Percentiles rank a stretch among this genome's conserved stretches.
Evolutionary conservation across 139 green algal genomes (phyloP).

Genomic region (Haematococcus lacustris): DNA sequence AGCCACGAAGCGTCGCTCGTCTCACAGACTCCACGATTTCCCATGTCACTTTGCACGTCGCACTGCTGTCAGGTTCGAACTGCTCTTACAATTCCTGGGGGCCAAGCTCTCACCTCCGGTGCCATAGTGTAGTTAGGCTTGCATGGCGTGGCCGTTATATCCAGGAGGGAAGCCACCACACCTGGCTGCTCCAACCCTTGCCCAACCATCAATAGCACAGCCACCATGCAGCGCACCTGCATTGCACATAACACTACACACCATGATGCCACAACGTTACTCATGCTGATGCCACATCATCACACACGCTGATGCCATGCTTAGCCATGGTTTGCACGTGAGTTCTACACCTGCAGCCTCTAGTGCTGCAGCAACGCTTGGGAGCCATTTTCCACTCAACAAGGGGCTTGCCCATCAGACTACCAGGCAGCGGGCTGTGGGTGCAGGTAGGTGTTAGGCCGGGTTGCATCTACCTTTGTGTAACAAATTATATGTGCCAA

Average conservation of each 20-base stretch:
- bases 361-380: too few relatives aligned
- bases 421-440: too few relatives aligned
- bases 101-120: slow-evolving; percentile 45
- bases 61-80: not conserved
- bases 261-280: not conserved
- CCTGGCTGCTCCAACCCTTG: slow-evolving; percentile 61
- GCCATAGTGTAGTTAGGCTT: slow-evolving; percentile 86
- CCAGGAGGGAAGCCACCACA: slow-evolving; percentile 67
- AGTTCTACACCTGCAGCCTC: too few relatives aligned
- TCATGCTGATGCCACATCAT: slow-evolving; percentile 75
- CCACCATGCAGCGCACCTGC: slow-evolving; percentile 89
- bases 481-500: too few relatives aligned
- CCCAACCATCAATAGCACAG: slow-evolving; percentile 88
- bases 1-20: not conserved
- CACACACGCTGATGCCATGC: too few relatives aligned
- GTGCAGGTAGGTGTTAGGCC: too few relatives aligned
- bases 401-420: too few relatives aligned
- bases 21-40: not conserved
- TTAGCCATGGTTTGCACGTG: too few relatives aligned
- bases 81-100: too few relatives aligned
- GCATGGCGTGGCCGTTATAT: slow-evolving; percentile 40
- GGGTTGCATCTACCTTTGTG: too few relatives aligned
- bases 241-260: too few relatives aligned
- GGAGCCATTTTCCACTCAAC: too few relatives aligned
- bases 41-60: not conserved